A percentile compares a stretch with the other conserved stretches of the same genome.
These are phyloP conservation scores for Phellopilus nigrolimitatus DNA, from an alignment of 1,284 basidiomycete genomes.

Conservation along the genomic window DNA sequence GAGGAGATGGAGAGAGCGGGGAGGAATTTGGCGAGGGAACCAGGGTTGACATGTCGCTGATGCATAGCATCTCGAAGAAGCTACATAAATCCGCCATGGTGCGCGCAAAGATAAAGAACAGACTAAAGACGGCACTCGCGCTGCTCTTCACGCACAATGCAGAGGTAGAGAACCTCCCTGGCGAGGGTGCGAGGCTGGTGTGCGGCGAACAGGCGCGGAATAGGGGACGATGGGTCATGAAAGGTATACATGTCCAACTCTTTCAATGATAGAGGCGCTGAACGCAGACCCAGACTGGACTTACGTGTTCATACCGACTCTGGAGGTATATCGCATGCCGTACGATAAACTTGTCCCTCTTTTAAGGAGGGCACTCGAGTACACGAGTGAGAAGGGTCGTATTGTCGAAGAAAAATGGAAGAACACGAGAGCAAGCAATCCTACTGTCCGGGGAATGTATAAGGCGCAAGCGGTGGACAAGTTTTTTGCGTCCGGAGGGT, in stretches of 20 bases:
- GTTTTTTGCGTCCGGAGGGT: too few species aligned
- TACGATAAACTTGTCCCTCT: constrained; percentile 5
- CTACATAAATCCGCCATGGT: constrained; percentile 19
- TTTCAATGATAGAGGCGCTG: not conserved
- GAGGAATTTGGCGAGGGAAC: not conserved
- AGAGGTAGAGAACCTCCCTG: not conserved
- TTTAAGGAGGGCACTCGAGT: constrained; percentile 5
- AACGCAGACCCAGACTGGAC: constrained; percentile 15
- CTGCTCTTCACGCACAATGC: constrained; percentile 10
- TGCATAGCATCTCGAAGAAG: constrained; percentile 22
- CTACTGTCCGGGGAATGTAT: not conserved
- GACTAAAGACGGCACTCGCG: constrained; percentile 11
- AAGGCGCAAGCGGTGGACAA: too few species aligned
- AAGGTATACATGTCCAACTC: constrained; percentile 1
- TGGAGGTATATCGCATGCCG: constrained; percentile 20
- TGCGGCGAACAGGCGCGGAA: not conserved
- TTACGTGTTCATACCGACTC: constrained; percentile 16
- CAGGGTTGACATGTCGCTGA: constrained; percentile 27
- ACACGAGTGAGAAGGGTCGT: not conserved
- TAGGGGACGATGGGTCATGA: constrained; percentile 6
- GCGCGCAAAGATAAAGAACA: constrained; percentile 12
- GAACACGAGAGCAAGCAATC: not conserved
- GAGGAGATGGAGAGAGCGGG: constrained; percentile 3
- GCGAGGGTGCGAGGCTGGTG: not conserved
- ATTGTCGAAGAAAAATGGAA: not conserved